Evolutionary conservation across 768 basidiomycete species (phyloP).

Genomic region (Rhodotorula kratochvilovae): DNA sequence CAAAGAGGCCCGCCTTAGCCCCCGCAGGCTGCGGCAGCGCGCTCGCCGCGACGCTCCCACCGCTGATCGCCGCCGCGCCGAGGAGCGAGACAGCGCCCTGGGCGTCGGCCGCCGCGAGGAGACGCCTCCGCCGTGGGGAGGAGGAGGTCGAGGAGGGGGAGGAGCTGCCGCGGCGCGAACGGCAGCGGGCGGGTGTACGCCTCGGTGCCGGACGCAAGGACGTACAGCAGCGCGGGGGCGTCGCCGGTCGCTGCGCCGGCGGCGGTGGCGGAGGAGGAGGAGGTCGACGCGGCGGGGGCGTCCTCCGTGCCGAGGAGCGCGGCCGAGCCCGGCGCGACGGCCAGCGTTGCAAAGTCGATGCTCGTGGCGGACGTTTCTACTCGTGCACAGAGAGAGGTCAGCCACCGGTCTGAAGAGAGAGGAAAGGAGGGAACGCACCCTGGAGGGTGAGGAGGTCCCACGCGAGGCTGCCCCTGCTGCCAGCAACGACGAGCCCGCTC

Average conservation of each 20-base stretch:
- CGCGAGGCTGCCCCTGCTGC: constrained; percentile 41
- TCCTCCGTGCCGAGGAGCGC: constrained; percentile 21
- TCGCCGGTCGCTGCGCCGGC: constrained; percentile 43
- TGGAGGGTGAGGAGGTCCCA: constrained; percentile 50
- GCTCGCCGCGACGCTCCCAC: background rate
- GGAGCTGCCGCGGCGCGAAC: constrained; percentile 59
- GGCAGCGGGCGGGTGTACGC: constrained; percentile 54
- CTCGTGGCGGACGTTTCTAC: constrained; percentile 31
- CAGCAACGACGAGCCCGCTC: constrained; percentile 33
- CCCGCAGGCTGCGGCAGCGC: constrained; percentile 20
- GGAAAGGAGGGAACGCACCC: constrained; percentile 36
- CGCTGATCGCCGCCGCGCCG: constrained; percentile 55
- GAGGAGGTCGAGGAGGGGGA: constrained; percentile 48
- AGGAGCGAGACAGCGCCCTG: constrained; percentile 64
- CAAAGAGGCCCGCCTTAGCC: constrained; percentile 24
- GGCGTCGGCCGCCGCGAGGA: constrained; percentile 67
- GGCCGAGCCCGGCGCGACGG: constrained; percentile 23
- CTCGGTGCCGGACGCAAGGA: constrained; percentile 19
- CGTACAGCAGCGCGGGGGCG: constrained; percentile 8
- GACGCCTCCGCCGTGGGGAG: constrained; percentile 53
- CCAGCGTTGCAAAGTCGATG: constrained; percentile 28
- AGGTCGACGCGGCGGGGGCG: background rate
- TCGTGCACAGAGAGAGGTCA: constrained; percentile 42
- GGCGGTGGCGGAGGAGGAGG: background rate
- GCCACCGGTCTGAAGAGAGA: background rate